Percentiles rank a stretch among this genome's conserved stretches.
These are phyloP conservation scores for Drechslerella coelobrocha DNA, from an alignment of 2,329 filamentous ascomycete genomes.

Conservation along the genomic window DNA sequence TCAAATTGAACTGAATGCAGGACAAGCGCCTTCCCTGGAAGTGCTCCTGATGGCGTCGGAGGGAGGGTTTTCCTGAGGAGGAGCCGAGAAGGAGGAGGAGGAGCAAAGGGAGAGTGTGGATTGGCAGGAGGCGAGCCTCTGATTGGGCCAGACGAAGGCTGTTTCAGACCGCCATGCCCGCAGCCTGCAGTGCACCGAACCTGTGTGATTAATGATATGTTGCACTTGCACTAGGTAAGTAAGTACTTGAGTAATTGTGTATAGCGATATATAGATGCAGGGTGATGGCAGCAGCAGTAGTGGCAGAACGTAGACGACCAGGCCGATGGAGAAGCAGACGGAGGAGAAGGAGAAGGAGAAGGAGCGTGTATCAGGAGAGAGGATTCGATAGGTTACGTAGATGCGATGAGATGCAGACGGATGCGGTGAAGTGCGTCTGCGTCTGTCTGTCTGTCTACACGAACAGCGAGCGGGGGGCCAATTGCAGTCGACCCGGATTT, in stretches of 20 bases:
- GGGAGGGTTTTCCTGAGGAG: not conserved
- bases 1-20: slow-evolving; percentile 2
- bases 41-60: slow-evolving; percentile 2
- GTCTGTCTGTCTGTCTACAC: not conserved
- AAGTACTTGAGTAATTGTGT: not conserved
- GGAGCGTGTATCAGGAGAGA: not conserved
- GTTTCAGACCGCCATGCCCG: slow-evolving; percentile 1
- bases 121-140: not conserved
- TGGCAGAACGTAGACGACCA: no score
- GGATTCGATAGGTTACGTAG: not conserved
- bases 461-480: no score
- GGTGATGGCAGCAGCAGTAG: no score
- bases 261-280: no score
- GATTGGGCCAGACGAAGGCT: not conserved
- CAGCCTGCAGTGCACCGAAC: no score
- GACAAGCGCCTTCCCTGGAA: not conserved
- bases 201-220: no score
- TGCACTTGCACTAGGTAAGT: not conserved
- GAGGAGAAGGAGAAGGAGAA: not conserved
- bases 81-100: not conserved
- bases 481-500: no score
- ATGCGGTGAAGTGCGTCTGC: not conserved
- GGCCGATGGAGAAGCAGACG: not conserved
- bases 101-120: not conserved
- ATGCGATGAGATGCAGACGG: not conserved